A percentile compares a stretch with the other conserved stretches of the same genome.
Conservation (phyloP, 768 basidiomycete species). For the Trametes cinnabarina region DNA sequence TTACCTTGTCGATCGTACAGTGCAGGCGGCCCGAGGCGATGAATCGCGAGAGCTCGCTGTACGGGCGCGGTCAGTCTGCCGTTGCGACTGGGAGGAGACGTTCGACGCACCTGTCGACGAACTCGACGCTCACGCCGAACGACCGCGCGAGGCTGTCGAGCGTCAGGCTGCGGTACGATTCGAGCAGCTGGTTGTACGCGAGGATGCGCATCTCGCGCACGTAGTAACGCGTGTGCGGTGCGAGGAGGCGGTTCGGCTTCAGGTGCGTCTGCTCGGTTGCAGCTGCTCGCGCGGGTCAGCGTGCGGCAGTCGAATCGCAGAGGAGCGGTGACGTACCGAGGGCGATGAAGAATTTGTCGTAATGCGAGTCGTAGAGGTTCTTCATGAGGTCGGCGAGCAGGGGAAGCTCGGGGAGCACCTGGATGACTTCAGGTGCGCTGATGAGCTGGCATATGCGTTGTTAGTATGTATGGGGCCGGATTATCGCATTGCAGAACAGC, state of each 20-base stretch:
- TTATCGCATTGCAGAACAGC: too few relatives aligned
- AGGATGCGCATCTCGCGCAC: conserved; percentile 95
- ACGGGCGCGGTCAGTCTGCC: neutral
- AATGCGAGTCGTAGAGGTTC: conserved; percentile 90
- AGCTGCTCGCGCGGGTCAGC: conserved; percentile 42
- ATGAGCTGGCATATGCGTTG: conserved; percentile 56
- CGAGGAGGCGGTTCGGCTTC: conserved; percentile 81
- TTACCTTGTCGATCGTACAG: conserved; percentile 92
- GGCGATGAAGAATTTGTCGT: conserved; percentile 90
- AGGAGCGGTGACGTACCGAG: conserved; percentile 52
- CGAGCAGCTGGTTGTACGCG: conserved; percentile 89
- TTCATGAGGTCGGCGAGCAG: conserved; percentile 79
- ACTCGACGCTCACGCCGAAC: conserved; percentile 87
- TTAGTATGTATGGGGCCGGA: too few relatives aligned
- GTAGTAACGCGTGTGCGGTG: conserved; percentile 86
- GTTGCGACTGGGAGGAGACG: neutral
- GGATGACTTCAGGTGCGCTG: conserved; percentile 81
- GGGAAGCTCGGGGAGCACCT: conserved; percentile 80
- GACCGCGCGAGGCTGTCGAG: conserved; percentile 80
- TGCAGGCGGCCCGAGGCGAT: conserved; percentile 85
- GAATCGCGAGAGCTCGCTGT: conserved; percentile 86
- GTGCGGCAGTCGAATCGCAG: neutral
- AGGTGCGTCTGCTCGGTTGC: conserved; percentile 87
- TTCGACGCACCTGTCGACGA: conserved; percentile 76
- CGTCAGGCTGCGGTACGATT: conserved; percentile 86